These are phyloP conservation scores for Echium plantagineum DNA, from an alignment of 257 asterid species.

Conservation along the genomic window DNA sequence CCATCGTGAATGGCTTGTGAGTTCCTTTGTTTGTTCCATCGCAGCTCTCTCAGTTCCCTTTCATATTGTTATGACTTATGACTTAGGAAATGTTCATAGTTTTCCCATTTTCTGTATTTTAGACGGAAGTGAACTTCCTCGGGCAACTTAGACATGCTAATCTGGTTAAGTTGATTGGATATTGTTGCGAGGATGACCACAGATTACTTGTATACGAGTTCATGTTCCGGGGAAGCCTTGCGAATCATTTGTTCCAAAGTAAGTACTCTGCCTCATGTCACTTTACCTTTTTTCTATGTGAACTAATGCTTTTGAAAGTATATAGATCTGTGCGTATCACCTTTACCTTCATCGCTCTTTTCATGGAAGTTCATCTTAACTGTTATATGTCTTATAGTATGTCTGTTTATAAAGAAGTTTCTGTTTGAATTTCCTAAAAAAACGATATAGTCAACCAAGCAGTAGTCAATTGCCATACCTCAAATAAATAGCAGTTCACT, in stretches of 20 bases:
- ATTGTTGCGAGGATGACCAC: constrained; percentile 99
- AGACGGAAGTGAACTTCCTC: constrained; percentile 95
- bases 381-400: not conserved
- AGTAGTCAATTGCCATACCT: not conserved
- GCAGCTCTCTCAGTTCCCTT: not conserved
- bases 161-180: constrained; percentile 92
- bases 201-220: constrained; percentile 88
- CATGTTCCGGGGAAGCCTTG: constrained; percentile 98
- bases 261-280: constrained; percentile 31
- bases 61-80: not conserved
- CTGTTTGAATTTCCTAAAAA: not conserved
- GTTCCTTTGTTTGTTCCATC: constrained; percentile 13
- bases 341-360: not conserved
- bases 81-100: constrained; percentile 1
- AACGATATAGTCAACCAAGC: not conserved
- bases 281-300: constrained; percentile 13
- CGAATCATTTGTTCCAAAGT: constrained; percentile 97
- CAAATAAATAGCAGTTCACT: not conserved
- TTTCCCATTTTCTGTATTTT: constrained; percentile 12
- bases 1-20: constrained; percentile 96
- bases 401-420: not conserved
- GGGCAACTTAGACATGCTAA: constrained; percentile 97
- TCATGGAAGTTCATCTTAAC: not conserved
- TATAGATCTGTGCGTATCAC: constrained; percentile 2
- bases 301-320: not conserved